A percentile compares a stretch with the other conserved stretches of the same genome.
These are phyloP conservation scores for Xylaria polymorpha DNA, from an alignment of 2,329 filamentous ascomycete genomes.

Conservation along the genomic window DNA sequence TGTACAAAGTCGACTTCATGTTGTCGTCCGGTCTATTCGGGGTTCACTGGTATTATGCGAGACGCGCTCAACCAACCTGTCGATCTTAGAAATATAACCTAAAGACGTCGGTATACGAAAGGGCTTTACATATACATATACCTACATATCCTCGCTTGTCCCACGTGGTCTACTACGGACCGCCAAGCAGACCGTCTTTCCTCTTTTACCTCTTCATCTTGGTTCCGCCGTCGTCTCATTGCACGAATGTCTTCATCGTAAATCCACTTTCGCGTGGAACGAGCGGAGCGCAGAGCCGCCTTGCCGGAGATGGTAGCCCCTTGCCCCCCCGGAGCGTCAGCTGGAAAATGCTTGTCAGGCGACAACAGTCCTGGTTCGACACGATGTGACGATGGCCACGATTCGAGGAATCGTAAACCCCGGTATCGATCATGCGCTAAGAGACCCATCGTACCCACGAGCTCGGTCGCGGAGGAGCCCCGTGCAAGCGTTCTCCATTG, in stretches of 20 bases:
- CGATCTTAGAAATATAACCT: background rate
- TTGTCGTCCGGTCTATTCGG: slow-evolving; percentile 6
- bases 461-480: slow-evolving; percentile 16
- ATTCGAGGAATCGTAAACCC: slow-evolving; percentile 20
- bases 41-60: background rate
- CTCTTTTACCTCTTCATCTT: background rate
- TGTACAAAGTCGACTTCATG: slow-evolving; percentile 54
- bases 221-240: background rate
- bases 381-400: slow-evolving; percentile 29
- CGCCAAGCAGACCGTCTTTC: slow-evolving; percentile 8
- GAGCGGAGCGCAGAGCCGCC: slow-evolving; percentile 31
- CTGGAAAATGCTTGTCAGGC: slow-evolving; percentile 6
- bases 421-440: slow-evolving; percentile 19
- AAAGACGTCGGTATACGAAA: background rate
- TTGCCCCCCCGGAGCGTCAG: background rate
- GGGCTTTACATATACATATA: slow-evolving; percentile 21
- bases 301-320: slow-evolving; percentile 18
- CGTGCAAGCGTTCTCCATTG: slow-evolving; percentile 34
- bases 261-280: slow-evolving; percentile 19
- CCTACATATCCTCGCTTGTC: background rate
- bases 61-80: background rate
- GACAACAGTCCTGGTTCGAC: slow-evolving; percentile 4
- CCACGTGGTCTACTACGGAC: background rate
- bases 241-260: background rate
- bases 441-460: slow-evolving; percentile 31